Evolutionary conservation across 768 basidiomycete genomes (phyloP), one percentile per base, ranked within the genome.

Genomic region (Obba rivulosa): DNA sequence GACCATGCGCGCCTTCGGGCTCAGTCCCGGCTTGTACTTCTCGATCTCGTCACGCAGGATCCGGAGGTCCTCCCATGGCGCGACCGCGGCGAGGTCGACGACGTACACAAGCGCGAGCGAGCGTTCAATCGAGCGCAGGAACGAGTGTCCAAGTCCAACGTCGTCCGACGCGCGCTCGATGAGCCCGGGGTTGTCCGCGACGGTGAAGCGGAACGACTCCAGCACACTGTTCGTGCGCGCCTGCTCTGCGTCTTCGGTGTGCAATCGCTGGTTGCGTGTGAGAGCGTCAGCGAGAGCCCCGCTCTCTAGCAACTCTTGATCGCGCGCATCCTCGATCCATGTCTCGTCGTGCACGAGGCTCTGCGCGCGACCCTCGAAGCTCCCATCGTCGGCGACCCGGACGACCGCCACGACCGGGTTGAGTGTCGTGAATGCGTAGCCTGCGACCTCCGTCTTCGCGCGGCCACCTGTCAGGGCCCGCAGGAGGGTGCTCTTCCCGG

Each of bases 141-240:
- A 98, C 1, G 88, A 86, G 66, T 97, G 92, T 0, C 95, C 96
- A 2, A 98, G 77, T 3, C 94, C 96, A 42, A 92, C 82, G 62
- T 95, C 89, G 58, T 91, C 82, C 2, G 91, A 88, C 2, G 93
- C 89, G 13, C 78, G 74, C 8, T 80, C 77, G 48, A 98, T 83
- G 39, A 98, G 81, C 8, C 96, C 96, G 0, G 96, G 96, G 62
- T 97, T 98, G 68, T 99, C 96, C 34, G 93, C 90, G 55, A 99
- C 83, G 13, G 92, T 96, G 73, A 98, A 96, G 9, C 96, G 80
- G 64, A 91, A 85, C 4, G 73, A 68, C 66, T 98, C 94, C 13
- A 64, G 46, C 10, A 66, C 60, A 34, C 56, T 43, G 20, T 64
- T 50, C 1, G 57, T 52, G 38, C 56, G 50, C 8, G 40, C 43